phyloP scores from a whole-genome alignment of 192 early-diverging fungal species.

The Glomus cerebriforme region DNA sequence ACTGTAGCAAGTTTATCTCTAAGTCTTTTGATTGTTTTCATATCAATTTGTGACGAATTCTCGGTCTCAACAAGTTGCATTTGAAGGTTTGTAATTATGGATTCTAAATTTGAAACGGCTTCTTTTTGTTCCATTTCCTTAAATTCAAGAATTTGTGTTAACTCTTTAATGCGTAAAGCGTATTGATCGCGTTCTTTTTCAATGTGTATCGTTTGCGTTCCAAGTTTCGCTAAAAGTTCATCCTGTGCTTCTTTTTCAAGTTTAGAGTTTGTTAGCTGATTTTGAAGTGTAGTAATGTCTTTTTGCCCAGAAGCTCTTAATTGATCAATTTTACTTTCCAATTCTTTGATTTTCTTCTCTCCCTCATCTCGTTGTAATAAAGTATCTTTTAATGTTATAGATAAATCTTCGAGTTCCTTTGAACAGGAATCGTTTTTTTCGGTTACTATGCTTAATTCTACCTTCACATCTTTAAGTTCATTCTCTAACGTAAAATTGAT shows the following conservation, averaged over 20 bases:
- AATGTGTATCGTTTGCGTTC: background rate
- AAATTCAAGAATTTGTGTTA: background rate
- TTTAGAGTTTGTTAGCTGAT: constrained; percentile 4
- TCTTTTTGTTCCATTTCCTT: background rate
- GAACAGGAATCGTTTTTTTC: background rate
- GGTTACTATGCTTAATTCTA: background rate
- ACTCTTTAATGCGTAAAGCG: background rate
- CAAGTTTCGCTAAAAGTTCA: constrained; percentile 20
- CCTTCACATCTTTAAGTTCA: constrained; percentile 2
- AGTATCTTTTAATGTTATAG: constrained; percentile 4
- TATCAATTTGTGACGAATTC: background rate
- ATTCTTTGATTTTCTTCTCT: background rate
- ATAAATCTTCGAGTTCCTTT: constrained; percentile 15
- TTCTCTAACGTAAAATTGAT: background rate
- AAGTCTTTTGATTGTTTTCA: background rate
- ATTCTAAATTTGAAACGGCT: constrained; percentile 8
- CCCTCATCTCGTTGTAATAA: background rate
- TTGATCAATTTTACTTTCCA: constrained; percentile 10
- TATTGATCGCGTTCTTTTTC: constrained; percentile 20
- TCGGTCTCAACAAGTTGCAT: background rate
- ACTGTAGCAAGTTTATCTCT: background rate
- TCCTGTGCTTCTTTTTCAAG: constrained; percentile 14
- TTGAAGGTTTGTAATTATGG: background rate
- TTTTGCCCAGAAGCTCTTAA: background rate
- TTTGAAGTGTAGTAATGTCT: background rate